A percentile compares a stretch with the other conserved stretches of the same genome.
These are phyloP conservation scores for Acacia concinna DNA, from an alignment of 331 rosid species.

Conservation along the genomic window DNA sequence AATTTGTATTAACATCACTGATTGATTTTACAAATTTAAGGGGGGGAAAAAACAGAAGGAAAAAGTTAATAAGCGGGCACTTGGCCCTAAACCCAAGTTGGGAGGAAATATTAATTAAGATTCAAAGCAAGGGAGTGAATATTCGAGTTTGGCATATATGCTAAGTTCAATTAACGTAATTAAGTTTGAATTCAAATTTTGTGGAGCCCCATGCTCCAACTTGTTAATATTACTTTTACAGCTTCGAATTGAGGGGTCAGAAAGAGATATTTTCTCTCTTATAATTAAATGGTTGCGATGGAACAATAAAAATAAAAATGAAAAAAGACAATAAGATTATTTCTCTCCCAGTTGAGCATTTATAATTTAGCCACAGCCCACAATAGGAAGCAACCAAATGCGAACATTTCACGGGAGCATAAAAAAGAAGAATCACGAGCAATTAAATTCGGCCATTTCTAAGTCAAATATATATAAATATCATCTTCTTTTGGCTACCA, in stretches of 20 bases:
- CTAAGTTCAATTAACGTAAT: neutral
- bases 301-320: no score
- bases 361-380: neutral
- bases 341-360: no score
- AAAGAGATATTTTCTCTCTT: no score
- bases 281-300: no score
- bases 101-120: neutral
- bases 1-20: no score
- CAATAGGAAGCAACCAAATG: neutral
- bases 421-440: no score
- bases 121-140: neutral
- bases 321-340: no score
- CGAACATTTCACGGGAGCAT: no score
- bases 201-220: neutral
- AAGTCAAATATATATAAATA: neutral
- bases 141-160: neutral
- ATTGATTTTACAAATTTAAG: neutral
- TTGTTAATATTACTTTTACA: neutral
- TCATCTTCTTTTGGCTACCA: neutral
- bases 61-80: neutral
- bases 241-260: no score
- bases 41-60: accelerated
- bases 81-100: neutral
- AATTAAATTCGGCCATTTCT: neutral
- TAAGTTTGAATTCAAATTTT: neutral